Conservation (phyloP, 192 early-diverging fungal species). For the Diversispora epigaea region DNA sequence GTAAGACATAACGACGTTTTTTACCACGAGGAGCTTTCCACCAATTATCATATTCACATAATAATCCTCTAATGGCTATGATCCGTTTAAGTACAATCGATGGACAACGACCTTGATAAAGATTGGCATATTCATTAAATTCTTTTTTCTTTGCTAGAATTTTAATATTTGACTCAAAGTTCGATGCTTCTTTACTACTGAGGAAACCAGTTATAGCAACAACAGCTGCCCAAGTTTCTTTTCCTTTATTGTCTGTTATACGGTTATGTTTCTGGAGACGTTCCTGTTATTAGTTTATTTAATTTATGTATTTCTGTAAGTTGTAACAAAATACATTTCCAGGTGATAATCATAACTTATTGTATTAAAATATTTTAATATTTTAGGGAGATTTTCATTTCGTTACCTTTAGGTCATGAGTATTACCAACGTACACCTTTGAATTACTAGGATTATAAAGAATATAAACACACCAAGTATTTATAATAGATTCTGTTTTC, state of each 20-base stretch:
- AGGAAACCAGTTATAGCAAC: slow-evolving; percentile 26
- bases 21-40: slow-evolving; percentile 18
- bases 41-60: slow-evolving; percentile 29
- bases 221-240: slow-evolving; percentile 1
- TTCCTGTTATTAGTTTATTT: slow-evolving; percentile 1
- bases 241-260: not conserved
- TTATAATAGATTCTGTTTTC: not conserved
- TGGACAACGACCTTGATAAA: slow-evolving; percentile 24
- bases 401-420: slow-evolving; percentile 27
- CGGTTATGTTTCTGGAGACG: slow-evolving; percentile 19
- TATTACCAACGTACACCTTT: slow-evolving; percentile 16
- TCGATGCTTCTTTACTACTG: slow-evolving; percentile 18
- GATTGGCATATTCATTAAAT: slow-evolving; percentile 22
- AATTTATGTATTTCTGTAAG: not conserved
- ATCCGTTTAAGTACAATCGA: slow-evolving; percentile 23
- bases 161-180: slow-evolving; percentile 20
- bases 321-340: too few relatives aligned
- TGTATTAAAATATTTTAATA: not conserved
- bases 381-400: not conserved
- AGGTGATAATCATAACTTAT: not conserved
- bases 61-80: slow-evolving; percentile 17
- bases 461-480: slow-evolving; percentile 19
- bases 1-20: slow-evolving; percentile 24
- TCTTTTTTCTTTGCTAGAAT: slow-evolving; percentile 15
- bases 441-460: not conserved